Percentiles rank a stretch among this genome's conserved stretches.
These are phyloP conservation scores for Noccaea caerulescens DNA, from an alignment of 345 rosid genomes.

Conservation along the genomic window DNA sequence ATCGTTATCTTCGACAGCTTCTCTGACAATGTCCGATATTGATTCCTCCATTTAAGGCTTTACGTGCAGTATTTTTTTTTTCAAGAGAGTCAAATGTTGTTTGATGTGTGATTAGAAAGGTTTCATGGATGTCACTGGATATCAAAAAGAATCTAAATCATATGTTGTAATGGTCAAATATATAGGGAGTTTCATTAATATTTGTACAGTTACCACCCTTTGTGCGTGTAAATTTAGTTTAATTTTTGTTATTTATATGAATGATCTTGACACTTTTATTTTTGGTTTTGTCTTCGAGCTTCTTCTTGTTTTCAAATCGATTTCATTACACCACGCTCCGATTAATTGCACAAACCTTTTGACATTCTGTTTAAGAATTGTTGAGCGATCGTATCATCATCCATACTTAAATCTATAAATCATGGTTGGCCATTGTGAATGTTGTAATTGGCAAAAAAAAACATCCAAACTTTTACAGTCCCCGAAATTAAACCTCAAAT, in stretches of 20 bases:
- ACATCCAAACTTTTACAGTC: too few species aligned
- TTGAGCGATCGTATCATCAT: too few species aligned
- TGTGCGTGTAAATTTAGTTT: background rate
- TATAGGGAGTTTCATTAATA: background rate
- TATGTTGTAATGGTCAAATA: constrained; percentile 21
- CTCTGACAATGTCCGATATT: constrained; percentile 29
- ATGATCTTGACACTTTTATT: background rate
- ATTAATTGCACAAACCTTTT: too few species aligned
- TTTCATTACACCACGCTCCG: background rate
- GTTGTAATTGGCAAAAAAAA: too few species aligned
- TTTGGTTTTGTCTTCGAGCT: background rate
- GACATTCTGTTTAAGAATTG: too few species aligned
- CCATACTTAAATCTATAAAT: too few species aligned
- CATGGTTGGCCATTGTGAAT: too few species aligned
- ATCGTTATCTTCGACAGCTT: constrained; percentile 30
- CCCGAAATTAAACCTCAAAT: too few species aligned
- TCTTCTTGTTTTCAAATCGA: background rate
- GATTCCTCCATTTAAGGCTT: constrained; percentile 23
- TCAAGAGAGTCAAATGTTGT: constrained; percentile 9
- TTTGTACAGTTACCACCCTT: constrained; percentile 5
- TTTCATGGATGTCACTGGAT: constrained; percentile 3
- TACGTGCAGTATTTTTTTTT: background rate
- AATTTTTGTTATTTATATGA: background rate
- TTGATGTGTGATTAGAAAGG: constrained; percentile 14
- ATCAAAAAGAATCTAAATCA: background rate